Evolutionary conservation across 2,329 filamentous ascomycete species (phyloP), one percentile per base, ranked within the genome.

Genomic region (Hypoxylon sp.): DNA sequence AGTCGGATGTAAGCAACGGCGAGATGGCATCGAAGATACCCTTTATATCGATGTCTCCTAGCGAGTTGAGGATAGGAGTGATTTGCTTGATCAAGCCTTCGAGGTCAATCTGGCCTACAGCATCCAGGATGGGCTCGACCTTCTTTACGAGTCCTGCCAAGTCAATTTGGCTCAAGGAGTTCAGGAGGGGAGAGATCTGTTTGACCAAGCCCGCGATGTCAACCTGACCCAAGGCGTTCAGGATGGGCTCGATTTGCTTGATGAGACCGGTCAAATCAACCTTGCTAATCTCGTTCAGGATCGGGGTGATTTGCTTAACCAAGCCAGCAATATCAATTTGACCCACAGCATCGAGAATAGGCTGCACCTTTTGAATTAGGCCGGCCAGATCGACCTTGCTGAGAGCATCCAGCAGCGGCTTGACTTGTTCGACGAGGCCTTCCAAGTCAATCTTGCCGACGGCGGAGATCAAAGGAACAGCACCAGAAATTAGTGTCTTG

Each of bases 321-420:
- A 75, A 53, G 11, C 66, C 61, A 2, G 31, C 49, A 1, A 75
- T 17, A 27, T 75, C 72, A 17, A 75, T 69, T 51, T 73, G 48
- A 33, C 71, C 51, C 6, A 74, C 8, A 6, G 68, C 42, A 6
- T 71, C 65, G 17, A 82, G 68, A 11, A 82, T 71, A 1, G 80
- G 80, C 7, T 77, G 74, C 1, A 81, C 77, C 3, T 80, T 79
- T 1, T 73, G 72, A 13, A 82, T 74, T 8, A 82, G 75, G 0
- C 76, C 76, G 4, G 78, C 76, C 0, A 81, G 79, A 53, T 82
- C 77, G 33, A 81, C 79, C 72, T 82, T 78, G 48, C 81, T 79
- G 13, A 78, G 74, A n/a, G 61, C 48, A 2, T 74, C 78, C 17
- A 82, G 73, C 3, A 81, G 74, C 8, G 77, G 74, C 31, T 78